These are phyloP conservation scores for Eucalyptus lansdowneana DNA, from an alignment of 345 rosid species.

Conservation along the genomic window DNA sequence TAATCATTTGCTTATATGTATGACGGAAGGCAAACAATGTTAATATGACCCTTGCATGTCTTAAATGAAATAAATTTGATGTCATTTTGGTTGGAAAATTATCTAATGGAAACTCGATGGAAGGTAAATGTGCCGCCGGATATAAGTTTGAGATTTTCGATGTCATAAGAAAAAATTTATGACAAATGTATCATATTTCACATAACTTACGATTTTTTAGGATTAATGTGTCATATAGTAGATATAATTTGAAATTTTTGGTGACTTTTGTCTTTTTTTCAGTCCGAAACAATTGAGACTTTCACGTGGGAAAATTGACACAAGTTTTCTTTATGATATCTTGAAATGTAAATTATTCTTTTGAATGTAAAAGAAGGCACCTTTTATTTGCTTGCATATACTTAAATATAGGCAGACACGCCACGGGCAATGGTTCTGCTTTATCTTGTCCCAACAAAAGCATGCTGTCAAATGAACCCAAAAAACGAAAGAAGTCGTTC, in stretches of 20 bases:
- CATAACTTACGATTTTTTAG: background rate
- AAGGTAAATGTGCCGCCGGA: accelerated
- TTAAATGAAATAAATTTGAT: background rate
- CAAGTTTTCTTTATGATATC: background rate
- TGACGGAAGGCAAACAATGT: background rate
- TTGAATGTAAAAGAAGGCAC: background rate
- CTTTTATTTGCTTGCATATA: background rate
- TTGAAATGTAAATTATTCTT: background rate
- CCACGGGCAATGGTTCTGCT: background rate
- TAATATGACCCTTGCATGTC: background rate
- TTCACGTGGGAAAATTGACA: background rate
- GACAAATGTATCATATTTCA: accelerated
- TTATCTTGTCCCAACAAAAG: background rate
- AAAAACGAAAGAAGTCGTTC: background rate
- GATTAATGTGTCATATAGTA: background rate
- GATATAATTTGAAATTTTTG: background rate
- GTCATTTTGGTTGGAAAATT: background rate
- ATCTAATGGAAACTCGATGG: accelerated
- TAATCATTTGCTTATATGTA: background rate
- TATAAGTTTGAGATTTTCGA: background rate
- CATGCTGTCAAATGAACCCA: background rate
- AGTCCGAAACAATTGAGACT: background rate
- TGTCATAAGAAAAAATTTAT: background rate
- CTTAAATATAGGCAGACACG: background rate
- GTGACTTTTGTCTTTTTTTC: background rate